phyloP scores from a whole-genome alignment of 345 rosid genomes.

The Lepidium didymum region DNA sequence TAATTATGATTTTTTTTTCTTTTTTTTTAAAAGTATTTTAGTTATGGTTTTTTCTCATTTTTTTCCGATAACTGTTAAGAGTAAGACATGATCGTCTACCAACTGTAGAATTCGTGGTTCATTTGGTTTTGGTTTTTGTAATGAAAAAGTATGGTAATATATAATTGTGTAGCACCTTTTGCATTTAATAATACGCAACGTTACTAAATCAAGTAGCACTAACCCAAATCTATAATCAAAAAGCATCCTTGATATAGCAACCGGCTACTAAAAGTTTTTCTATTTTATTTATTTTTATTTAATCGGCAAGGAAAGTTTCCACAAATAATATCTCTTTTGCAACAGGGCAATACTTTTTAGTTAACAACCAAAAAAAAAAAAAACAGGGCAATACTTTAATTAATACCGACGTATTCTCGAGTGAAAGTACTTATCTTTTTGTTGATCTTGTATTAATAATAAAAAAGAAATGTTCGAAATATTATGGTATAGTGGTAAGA shows the following conservation, averaged over 20 bases:
- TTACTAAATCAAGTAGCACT: conserved; percentile 26
- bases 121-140: no score
- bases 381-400: background rate
- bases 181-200: conserved; percentile 10
- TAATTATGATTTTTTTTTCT: background rate
- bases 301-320: background rate
- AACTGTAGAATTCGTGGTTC: no score
- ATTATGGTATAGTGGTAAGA: no score
- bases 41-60: no score
- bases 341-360: background rate
- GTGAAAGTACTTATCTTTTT: no score
- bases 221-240: conserved; percentile 10
- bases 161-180: background rate
- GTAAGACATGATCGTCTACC: no score
- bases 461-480: no score
- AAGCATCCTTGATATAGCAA: conserved; percentile 21
- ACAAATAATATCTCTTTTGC: background rate
- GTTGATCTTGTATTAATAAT: no score
- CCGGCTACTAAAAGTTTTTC: background rate
- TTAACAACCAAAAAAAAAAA: background rate
- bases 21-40: no score
- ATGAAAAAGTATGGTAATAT: no score
- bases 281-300: no score
- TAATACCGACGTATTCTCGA: conserved; percentile 3
- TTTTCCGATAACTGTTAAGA: no score